A percentile compares a stretch with the other conserved stretches of the same genome.
These are phyloP conservation scores for Colletotrichum euphorbiae DNA, from an alignment of 2,329 filamentous ascomycete species.

Conservation along the genomic window DNA sequence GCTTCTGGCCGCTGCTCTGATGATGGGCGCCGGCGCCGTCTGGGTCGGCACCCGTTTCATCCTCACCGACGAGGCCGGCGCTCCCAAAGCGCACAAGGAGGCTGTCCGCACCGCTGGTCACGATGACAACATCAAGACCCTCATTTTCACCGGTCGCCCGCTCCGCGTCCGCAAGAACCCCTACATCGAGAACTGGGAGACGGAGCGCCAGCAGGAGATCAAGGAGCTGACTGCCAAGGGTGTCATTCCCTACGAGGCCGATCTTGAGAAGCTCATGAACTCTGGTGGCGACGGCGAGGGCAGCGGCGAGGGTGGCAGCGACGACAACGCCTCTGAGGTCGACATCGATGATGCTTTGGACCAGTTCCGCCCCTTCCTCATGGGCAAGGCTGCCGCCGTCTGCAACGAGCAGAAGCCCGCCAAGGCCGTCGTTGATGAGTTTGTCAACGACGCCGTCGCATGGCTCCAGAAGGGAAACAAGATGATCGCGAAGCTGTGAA, in stretches of 20 bases:
- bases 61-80: conserved; percentile 92
- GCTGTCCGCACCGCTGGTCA: conserved; percentile 91
- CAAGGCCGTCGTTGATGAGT: conserved; percentile 93
- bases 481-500: conserved; percentile 77
- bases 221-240: conserved; percentile 91
- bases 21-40: conserved; percentile 91
- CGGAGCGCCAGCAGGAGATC: conserved; percentile 89
- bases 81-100: conserved; percentile 93
- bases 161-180: conserved; percentile 92
- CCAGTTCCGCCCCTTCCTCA: conserved; percentile 89
- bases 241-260: conserved; percentile 91
- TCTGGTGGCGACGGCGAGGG: conserved; percentile 70
- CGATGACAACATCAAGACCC: conserved; percentile 95
- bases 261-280: conserved; percentile 82
- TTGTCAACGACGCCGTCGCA: conserved; percentile 83
- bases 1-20: conserved; percentile 87
- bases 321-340: conserved; percentile 73
- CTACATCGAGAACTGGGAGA: conserved; percentile 97
- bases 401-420: conserved; percentile 93
- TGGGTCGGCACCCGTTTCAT: conserved; percentile 99
- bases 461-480: conserved; percentile 76
- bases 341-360: conserved; percentile 90
- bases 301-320: conserved; percentile 73
- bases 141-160: conserved; percentile 98
- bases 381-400: conserved; percentile 96